Conservation (phyloP, 345 rosid species). For the Melastoma malabathricum region DNA sequence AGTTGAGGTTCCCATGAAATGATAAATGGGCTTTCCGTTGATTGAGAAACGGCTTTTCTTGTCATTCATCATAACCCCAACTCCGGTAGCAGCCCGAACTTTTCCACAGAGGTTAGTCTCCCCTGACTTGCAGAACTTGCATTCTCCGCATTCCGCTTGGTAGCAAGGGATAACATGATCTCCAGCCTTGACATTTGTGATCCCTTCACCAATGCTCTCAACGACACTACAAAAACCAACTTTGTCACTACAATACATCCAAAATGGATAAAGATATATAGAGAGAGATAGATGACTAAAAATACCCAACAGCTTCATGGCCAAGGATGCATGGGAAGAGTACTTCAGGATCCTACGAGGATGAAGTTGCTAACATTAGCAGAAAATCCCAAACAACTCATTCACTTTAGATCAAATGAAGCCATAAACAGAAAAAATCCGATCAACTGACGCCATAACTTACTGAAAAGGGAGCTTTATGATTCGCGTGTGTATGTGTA, state of each 20-base stretch:
- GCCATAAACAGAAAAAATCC: no score
- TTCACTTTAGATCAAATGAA: no score
- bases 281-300: neutral
- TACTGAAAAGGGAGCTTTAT: no score
- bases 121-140: constrained; percentile 96
- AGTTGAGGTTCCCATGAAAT: constrained; percentile 99
- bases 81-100: constrained; percentile 87
- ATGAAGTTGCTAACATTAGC: constrained; percentile 2
- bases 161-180: constrained; percentile 97
- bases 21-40: constrained; percentile 78
- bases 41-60: constrained; percentile 70
- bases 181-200: constrained; percentile 78
- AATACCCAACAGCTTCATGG: constrained; percentile 96
- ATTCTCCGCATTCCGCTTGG: constrained; percentile 97
- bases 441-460: no score
- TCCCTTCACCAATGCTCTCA: constrained; percentile 98
- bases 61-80: constrained; percentile 92
- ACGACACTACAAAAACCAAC: constrained; percentile 42
- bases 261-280: neutral
- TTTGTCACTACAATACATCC: constrained; percentile 2
- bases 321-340: constrained; percentile 95
- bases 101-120: constrained; percentile 97
- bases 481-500: neutral
- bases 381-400: neutral
- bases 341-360: constrained; percentile 82